phyloP scores from a whole-genome alignment of 2,329 filamentous ascomycete species.

The Elsinoe ampelina region DNA sequence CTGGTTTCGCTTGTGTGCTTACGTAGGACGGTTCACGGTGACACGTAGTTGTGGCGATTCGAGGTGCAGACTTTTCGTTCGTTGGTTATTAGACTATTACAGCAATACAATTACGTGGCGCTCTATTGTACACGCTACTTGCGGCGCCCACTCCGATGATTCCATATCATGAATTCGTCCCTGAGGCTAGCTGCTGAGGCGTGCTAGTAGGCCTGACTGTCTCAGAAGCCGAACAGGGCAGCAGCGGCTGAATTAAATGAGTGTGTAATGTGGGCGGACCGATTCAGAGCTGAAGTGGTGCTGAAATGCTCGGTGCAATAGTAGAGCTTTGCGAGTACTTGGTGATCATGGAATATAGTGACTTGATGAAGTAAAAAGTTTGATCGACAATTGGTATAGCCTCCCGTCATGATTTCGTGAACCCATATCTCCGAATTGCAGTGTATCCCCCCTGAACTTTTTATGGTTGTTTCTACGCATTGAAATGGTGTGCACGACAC shows the following conservation, averaged over 20 bases:
- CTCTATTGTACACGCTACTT: neutral
- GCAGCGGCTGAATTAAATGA: neutral
- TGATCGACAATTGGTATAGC: neutral
- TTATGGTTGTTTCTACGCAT: neutral
- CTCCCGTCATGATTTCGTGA: constrained; percentile 3
- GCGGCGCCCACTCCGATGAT: no score
- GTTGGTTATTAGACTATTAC: neutral
- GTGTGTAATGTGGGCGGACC: neutral
- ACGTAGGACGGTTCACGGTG: no score
- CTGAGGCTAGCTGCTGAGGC: no score
- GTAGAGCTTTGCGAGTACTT: no score
- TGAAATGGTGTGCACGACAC: neutral
- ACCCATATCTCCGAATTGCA: neutral
- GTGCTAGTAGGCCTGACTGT: neutral
- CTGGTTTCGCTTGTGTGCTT: neutral
- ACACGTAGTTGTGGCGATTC: no score
- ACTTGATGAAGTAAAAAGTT: neutral
- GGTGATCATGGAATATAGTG: no score
- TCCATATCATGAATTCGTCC: no score
- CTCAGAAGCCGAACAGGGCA: neutral
- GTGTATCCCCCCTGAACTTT: neutral
- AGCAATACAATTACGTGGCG: constrained; percentile 3
- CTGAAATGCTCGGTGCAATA: no score
- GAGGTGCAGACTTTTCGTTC: no score
- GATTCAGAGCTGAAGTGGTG: no score